A percentile compares a stretch with the other conserved stretches of the same genome.
These are phyloP conservation scores for Liquidambar formosana DNA, from an alignment of 164 flowering plant species.

Conservation along the genomic window DNA sequence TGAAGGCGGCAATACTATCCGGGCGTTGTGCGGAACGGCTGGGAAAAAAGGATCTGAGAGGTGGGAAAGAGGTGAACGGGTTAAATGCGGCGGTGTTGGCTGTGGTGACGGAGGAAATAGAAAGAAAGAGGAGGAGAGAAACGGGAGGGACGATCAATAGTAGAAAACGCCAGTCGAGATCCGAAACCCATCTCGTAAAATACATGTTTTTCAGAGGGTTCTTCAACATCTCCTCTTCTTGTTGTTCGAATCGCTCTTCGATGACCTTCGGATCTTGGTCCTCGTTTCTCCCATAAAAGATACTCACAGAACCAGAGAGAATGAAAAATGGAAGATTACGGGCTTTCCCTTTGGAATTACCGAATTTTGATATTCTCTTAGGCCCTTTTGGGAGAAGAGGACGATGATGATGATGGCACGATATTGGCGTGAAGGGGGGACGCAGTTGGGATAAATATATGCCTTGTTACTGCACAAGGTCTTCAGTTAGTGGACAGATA, in stretches of 20 bases:
- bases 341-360: neutral
- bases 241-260: neutral
- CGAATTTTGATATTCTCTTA: neutral
- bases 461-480: no score
- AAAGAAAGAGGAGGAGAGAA: slow-evolving; percentile 41
- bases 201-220: neutral
- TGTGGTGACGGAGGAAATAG: slow-evolving; percentile 27
- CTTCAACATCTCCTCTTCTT: neutral
- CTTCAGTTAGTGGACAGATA: no score
- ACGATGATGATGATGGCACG: neutral
- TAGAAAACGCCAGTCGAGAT: slow-evolving; percentile 54
- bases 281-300: neutral
- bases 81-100: slow-evolving; percentile 14
- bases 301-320: neutral
- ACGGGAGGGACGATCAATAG: slow-evolving; percentile 38
- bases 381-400: neutral
- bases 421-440: neutral
- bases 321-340: neutral
- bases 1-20: neutral
- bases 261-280: neutral
- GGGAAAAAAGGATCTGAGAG: slow-evolving; percentile 33
- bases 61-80: slow-evolving; percentile 28
- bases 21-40: slow-evolving; percentile 3
- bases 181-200: slow-evolving; percentile 16
- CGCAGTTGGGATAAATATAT: no score